Evolutionary conservation across 148 eudicot genomes (phyloP).

Genomic region (Fagopyrum tataricum): DNA sequence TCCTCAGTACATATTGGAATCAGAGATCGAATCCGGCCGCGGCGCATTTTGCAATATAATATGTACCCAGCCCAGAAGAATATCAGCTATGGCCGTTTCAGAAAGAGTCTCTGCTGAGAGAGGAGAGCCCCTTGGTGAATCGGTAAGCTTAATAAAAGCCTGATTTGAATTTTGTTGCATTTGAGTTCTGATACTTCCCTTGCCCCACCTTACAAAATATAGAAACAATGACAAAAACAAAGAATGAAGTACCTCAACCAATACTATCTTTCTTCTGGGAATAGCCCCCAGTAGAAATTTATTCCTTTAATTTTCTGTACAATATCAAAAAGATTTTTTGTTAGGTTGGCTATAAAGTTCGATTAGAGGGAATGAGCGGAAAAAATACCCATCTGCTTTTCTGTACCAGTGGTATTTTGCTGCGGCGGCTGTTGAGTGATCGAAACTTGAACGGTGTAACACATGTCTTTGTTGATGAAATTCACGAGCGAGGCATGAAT

Average conservation of each 20-base stretch:
- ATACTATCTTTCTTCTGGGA: neutral
- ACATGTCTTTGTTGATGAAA: constrained; percentile 98
- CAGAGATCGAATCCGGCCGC: constrained; percentile 71
- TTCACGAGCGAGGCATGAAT: constrained; percentile 99
- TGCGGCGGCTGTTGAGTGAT: constrained; percentile 90
- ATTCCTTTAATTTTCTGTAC: constrained; percentile 32
- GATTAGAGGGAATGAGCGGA: constrained; percentile 97
- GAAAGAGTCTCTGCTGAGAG: constrained; percentile 92
- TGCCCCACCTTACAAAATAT: neutral
- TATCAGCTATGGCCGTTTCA: constrained; percentile 95
- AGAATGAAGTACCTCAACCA: neutral
- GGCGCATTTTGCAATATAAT: constrained; percentile 78
- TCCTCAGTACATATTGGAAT: constrained; percentile 93
- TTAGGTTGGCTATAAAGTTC: constrained; percentile 98
- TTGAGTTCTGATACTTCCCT: neutral
- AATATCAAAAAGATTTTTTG: constrained; percentile 39
- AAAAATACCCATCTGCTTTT: constrained; percentile 98
- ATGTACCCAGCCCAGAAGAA: constrained; percentile 96
- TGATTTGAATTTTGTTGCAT: constrained; percentile 9
- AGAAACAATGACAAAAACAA: neutral
- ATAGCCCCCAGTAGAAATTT: constrained; percentile 9
- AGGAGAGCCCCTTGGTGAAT: constrained; percentile 94
- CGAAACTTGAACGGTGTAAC: constrained; percentile 86
- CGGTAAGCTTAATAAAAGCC: constrained; percentile 47
- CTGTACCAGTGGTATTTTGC: constrained; percentile 98